Percentiles rank a stretch among this genome's conserved stretches.
phyloP scores from a whole-genome alignment of 257 asterid genomes.

The Dorcoceras hygrometricum region DNA sequence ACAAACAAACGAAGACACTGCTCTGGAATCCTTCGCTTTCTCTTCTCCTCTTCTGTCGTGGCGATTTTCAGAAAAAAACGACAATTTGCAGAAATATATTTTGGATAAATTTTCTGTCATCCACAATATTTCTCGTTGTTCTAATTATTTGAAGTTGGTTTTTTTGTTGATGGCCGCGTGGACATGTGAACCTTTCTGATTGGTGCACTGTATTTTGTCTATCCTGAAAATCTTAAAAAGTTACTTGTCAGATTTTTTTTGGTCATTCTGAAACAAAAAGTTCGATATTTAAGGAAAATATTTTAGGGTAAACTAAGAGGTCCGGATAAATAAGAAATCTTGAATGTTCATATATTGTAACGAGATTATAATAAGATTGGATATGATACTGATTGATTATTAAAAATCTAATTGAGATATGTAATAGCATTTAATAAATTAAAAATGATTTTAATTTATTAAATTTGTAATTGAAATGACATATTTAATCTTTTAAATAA shows the following conservation, averaged over 20 bases:
- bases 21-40: conserved; percentile 37
- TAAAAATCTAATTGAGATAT: too few relatives aligned
- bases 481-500: too few relatives aligned
- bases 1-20: conserved; percentile 4
- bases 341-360: too few relatives aligned
- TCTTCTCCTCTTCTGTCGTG: conserved; percentile 33
- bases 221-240: conserved; percentile 43
- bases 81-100: conserved; percentile 19
- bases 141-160: conserved; percentile 24
- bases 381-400: too few relatives aligned
- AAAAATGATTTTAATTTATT: too few relatives aligned
- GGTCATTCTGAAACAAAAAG: neutral
- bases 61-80: neutral
- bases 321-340: too few relatives aligned
- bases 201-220: conserved; percentile 48
- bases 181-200: conserved; percentile 34
- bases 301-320: too few relatives aligned
- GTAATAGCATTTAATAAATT: too few relatives aligned
- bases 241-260: neutral
- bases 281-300: too few relatives aligned
- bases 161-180: conserved; percentile 52
- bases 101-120: conserved; percentile 28
- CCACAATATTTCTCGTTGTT: conserved; percentile 36
- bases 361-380: too few relatives aligned
- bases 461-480: too few relatives aligned